Base-by-base conservation (phyloP, 345 rosid species). In the Pseudoturritis turrita region DNA sequence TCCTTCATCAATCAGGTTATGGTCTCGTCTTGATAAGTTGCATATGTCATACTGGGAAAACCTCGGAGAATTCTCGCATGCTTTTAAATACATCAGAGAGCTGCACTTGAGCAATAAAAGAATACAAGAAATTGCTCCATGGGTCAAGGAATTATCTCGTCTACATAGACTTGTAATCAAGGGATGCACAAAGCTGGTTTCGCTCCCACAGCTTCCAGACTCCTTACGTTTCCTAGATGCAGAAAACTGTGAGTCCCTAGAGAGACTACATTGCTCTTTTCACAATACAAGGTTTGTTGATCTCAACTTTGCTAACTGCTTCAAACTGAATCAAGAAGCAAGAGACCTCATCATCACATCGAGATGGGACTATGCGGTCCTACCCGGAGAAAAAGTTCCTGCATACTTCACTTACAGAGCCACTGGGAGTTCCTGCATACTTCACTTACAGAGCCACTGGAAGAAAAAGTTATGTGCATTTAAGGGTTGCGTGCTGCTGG, bases 151-250 rank as follows among this genome's bases (percentile, higher is more conserved):
- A 33, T 29, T 33, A 8, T 17, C 55, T 63, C 29, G 19, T 63
- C 68, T 63, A 7, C 0, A 13, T 2, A 18, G 0, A 31, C 41
- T 46, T 31, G 0, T 12, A 13, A 2, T 28, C 13, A 19, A 4
- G 0, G 68, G 56, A 47, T 19, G 68, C 44, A 31, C 18, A 1
- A 63, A 63, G 8, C 44, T 63, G 4, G 68, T 63, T 11, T 46
- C 56, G 2, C 68, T 63, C 55, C 31, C 55, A 29, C 43, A 63
- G 41, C 67, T 62, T 62, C 68, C 68, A 19, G 29, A 18, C 2
- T 45, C 41, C 4, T 45, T 62, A 29, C 0, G 0, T 6, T 2
- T 18, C 28, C 6, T 62, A 18, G 3, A 17, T 44, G 68, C 53
- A 17, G 54, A 29, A 7, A 45, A 29, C 1, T 62, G 68, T 46